These are phyloP conservation scores for Crassisporium funariophilum DNA, from an alignment of 768 basidiomycete genomes.

Conservation along the genomic window DNA sequence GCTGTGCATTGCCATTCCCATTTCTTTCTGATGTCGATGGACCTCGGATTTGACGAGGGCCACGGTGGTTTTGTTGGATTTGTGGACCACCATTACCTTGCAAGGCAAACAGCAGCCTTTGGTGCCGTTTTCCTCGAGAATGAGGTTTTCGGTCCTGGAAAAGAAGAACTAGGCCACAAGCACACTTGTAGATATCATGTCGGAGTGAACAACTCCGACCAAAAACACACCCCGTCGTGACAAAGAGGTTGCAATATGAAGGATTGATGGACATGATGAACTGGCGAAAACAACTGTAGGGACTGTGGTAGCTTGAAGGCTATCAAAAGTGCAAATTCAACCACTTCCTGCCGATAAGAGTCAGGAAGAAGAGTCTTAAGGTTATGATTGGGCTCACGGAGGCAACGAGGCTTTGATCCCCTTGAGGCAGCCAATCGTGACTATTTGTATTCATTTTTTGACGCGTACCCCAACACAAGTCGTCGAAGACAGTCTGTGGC, in stretches of 20 bases:
- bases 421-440: no score
- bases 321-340: no score
- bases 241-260: slow-evolving; percentile 27
- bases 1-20: no score
- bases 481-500: no score
- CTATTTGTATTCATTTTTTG: no score
- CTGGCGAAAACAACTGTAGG: not conserved
- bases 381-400: no score
- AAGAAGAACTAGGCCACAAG: slow-evolving; percentile 35
- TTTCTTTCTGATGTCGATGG: no score
- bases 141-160: slow-evolving; percentile 22
- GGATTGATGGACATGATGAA: slow-evolving; percentile 9
- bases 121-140: slow-evolving; percentile 31
- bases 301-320: slow-evolving; percentile 4
- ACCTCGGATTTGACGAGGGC: no score
- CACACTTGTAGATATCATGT: slow-evolving; percentile 39
- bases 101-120: slow-evolving; percentile 13
- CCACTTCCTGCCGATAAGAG: no score
- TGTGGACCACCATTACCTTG: not conserved
- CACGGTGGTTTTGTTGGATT: not conserved
- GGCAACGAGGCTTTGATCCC: no score
- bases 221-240: slow-evolving; percentile 27
- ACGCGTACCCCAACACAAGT: no score
- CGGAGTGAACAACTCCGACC: slow-evolving; percentile 31
- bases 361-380: no score